Conservation (phyloP, 1,139 yeast species). For the Blastobotrys elegans region DNA sequence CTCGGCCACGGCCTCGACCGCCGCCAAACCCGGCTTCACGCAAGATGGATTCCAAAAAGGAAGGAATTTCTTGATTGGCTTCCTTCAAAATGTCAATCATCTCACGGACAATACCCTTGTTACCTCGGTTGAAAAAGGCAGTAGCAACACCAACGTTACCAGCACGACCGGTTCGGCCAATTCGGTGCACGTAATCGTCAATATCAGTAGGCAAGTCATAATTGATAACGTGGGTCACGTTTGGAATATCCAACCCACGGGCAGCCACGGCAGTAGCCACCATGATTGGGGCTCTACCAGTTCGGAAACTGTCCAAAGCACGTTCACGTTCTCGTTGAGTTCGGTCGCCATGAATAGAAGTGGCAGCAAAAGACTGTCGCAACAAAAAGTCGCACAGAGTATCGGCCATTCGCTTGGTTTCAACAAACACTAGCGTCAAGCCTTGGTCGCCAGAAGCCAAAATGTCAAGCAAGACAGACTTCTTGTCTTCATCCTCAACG, state of each 20-base stretch:
- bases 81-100: slow-evolving; percentile 81
- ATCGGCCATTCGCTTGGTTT: slow-evolving; percentile 98
- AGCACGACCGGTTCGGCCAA: slow-evolving; percentile 99
- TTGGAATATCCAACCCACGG: slow-evolving; percentile 98
- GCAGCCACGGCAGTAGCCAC: slow-evolving; percentile 99
- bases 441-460: slow-evolving; percentile 73
- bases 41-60: slow-evolving; percentile 71
- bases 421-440: slow-evolving; percentile 90
- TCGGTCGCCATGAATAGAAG: slow-evolving; percentile 99
- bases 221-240: slow-evolving; percentile 95
- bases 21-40: slow-evolving; percentile 71
- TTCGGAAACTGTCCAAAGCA: slow-evolving; percentile 84
- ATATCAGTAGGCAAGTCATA: slow-evolving; percentile 95
- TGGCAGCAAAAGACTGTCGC: slow-evolving; percentile 88
- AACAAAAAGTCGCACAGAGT: slow-evolving; percentile 87
- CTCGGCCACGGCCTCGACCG: slow-evolving; percentile 52
- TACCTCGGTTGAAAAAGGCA: slow-evolving; percentile 95
- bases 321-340: slow-evolving; percentile 97
- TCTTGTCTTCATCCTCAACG: slow-evolving; percentile 95
- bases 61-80: slow-evolving; percentile 97
- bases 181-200: slow-evolving; percentile 98
- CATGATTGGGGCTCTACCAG: slow-evolving; percentile 83
- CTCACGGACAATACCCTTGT: slow-evolving; percentile 84
- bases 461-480: slow-evolving; percentile 84
- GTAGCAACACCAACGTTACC: slow-evolving; percentile 98